Evolutionary conservation across 2,329 filamentous ascomycete species (phyloP), one percentile per base, ranked within the genome.

Genomic region (Penicillium concentricum): DNA sequence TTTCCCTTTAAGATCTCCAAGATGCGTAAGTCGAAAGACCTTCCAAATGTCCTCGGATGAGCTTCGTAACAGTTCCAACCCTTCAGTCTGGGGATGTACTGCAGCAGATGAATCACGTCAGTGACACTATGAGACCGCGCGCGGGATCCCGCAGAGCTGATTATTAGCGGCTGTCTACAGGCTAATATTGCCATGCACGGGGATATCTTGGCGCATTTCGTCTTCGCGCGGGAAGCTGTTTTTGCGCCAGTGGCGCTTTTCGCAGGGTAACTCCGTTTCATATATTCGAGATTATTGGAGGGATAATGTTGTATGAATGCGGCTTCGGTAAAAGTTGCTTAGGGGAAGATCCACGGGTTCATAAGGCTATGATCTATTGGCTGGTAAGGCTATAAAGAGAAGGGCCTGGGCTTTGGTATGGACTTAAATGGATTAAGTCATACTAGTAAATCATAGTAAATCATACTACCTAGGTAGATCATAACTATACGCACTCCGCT

Each of bases 231-330:
- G 12, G 77, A 4, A 76, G 75, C 26, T 81, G 78, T 41, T 83
- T 82, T 82, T 61, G 80, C 81, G 30, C 58, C n/a, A n/a, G n/a
- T 84, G 45, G 79, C 78, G 2, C 72, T 84, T 18, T 64, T 83
- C 5, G 4, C 81, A 80, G 80, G 77, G 0, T 28, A 43, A 30
- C n/a, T 15, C 42, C 26, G 26, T 44, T 10, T 6, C 13, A 1
- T 43, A 5, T 8, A 18, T 30, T 18, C 60, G 64, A 7, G 55
- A 74, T 26, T 79, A 78, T 63, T 69, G 70, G 58, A 73, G 64
- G 32, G 78, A 78, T 0, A 69, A 51, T 2, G 7, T n/a, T 66
- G 1, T 49, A 26, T 6, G 24, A 6, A 6, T 26, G 24, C 6
- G 24, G 24, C 24, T 26, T 26, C 24, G n/a, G 42, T 2, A 20